These are phyloP conservation scores for Bryoerythrophyllum caledonicum DNA, from an alignment of 225 moss, liverwort and hornwort genomes.

Conservation along the genomic window DNA sequence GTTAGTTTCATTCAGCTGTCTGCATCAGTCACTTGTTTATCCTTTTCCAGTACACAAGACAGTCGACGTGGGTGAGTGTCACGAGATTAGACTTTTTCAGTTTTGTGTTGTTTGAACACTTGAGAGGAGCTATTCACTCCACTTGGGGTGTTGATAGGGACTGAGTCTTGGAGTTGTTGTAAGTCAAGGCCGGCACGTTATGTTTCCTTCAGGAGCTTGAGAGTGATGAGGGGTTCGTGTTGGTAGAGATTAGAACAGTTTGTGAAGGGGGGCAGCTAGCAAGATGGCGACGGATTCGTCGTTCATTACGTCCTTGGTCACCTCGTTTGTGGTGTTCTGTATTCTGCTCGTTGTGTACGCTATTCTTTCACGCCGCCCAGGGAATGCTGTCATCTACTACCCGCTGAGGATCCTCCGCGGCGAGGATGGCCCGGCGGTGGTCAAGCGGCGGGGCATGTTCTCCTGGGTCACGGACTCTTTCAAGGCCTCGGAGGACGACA, in stretches of 20 bases:
- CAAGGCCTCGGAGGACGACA: constrained; percentile 50
- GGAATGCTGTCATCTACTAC: constrained; percentile 68
- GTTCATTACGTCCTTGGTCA: constrained; percentile 69
- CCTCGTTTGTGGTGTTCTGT: constrained; percentile 51
- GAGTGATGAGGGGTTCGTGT: neutral
- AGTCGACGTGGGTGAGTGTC: too few species aligned
- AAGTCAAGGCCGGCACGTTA: neutral
- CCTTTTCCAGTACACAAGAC: too few species aligned
- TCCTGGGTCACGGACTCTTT: constrained; percentile 55
- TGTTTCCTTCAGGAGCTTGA: neutral
- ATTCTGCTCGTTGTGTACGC: constrained; percentile 45
- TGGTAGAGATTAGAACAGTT: too few species aligned
- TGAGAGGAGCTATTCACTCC: neutral
- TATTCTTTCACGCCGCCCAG: constrained; percentile 50
- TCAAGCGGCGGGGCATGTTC: constrained; percentile 38
- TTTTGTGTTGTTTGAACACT: neutral
- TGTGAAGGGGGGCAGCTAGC: neutral
- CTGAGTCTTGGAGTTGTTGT: too few species aligned
- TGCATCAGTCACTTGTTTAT: too few species aligned
- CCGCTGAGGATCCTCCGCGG: constrained; percentile 57
- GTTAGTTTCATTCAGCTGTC: neutral
- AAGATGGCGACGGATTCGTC: constrained; percentile 59
- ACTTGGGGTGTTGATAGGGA: too few species aligned
- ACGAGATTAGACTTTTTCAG: too few species aligned
- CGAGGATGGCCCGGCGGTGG: constrained; percentile 24